phyloP scores from a whole-genome alignment of 78 protist genomes.

The Protostelium mycophagum region DNA sequence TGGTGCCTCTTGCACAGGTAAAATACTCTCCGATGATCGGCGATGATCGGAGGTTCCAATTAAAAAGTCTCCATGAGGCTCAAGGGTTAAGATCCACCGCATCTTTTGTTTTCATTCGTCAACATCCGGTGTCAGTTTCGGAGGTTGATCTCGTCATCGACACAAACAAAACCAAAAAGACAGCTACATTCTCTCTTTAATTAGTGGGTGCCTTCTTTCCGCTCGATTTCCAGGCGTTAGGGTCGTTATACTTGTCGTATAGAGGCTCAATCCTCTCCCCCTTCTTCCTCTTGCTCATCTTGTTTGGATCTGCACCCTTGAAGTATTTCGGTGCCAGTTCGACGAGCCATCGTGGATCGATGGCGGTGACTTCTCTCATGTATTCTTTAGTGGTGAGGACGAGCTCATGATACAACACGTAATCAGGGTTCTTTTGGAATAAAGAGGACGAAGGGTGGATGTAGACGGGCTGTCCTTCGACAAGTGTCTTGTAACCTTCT shows the following conservation, averaged over 20 bases:
- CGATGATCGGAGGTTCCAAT: too few relatives aligned
- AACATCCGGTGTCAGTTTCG: too few relatives aligned
- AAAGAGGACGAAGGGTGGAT: slow-evolving; percentile 96
- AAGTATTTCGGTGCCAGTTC: slow-evolving; percentile 94
- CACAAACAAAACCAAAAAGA: too few relatives aligned
- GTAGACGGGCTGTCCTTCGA: slow-evolving; percentile 84
- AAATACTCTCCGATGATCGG: too few relatives aligned
- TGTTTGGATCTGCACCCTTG: slow-evolving; percentile 73
- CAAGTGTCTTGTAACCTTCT: slow-evolving; percentile 94
- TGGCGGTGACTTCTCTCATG: slow-evolving; percentile 89
- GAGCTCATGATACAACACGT: slow-evolving; percentile 91
- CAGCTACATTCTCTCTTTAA: too few relatives aligned
- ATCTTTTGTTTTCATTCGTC: not conserved
- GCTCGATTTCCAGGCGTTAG: slow-evolving; percentile 89
- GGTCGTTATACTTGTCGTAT: slow-evolving; percentile 77
- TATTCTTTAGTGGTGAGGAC: slow-evolving; percentile 96
- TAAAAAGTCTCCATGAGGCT: too few relatives aligned
- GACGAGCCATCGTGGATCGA: slow-evolving; percentile 95
- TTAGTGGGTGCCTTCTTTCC: slow-evolving; percentile 32
- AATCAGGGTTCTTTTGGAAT: slow-evolving; percentile 91
- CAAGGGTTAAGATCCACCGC: not conserved
- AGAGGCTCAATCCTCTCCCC: slow-evolving; percentile 92
- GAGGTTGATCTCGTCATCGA: too few relatives aligned
- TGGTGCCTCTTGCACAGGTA: too few relatives aligned
- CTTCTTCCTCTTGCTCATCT: slow-evolving; percentile 76